phyloP scores from a whole-genome alignment of 345 rosid genomes.

The Acer campestre region DNA sequence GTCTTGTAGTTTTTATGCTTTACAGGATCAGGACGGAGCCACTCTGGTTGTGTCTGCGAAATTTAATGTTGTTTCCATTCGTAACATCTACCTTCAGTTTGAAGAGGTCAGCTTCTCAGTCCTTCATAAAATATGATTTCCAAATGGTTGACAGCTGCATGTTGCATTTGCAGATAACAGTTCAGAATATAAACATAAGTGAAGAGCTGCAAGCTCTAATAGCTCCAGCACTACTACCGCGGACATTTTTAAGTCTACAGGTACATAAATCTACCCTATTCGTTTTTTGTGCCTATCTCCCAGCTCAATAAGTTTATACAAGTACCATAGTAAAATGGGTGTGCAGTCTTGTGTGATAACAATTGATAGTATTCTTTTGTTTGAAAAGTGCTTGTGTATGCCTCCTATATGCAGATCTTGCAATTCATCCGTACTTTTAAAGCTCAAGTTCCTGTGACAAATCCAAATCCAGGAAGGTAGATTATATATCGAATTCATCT shows the following conservation, averaged over 20 bases:
- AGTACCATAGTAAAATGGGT: no score
- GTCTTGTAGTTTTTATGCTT: conserved; percentile 21
- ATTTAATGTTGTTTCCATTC: conserved; percentile 65
- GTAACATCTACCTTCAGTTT: conserved; percentile 83
- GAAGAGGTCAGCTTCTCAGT: conserved; percentile 72
- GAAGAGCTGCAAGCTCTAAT: conserved; percentile 76
- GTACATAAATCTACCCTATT: conserved; percentile 28
- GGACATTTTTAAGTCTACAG: conserved; percentile 79
- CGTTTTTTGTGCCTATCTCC: background rate
- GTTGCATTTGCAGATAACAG: conserved; percentile 57
- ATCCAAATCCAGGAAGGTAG: conserved; percentile 65
- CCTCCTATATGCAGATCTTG: conserved; percentile 54
- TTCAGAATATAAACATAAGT: conserved; percentile 76
- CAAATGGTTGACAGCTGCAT: conserved; percentile 1
- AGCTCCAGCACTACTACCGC: conserved; percentile 87
- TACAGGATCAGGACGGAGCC: conserved; percentile 86
- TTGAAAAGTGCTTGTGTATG: background rate
- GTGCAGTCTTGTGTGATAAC: background rate
- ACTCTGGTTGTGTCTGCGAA: conserved; percentile 90
- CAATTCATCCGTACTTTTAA: conserved; percentile 76
- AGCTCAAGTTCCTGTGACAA: conserved; percentile 71
- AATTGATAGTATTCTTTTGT: background rate
- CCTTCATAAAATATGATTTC: conserved; percentile 19
- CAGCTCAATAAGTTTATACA: no score
- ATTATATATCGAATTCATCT: background rate